Percentiles rank a stretch among this genome's conserved stretches.
phyloP scores from a whole-genome alignment of 306 rosid genomes.

The Abrus precatorius region DNA sequence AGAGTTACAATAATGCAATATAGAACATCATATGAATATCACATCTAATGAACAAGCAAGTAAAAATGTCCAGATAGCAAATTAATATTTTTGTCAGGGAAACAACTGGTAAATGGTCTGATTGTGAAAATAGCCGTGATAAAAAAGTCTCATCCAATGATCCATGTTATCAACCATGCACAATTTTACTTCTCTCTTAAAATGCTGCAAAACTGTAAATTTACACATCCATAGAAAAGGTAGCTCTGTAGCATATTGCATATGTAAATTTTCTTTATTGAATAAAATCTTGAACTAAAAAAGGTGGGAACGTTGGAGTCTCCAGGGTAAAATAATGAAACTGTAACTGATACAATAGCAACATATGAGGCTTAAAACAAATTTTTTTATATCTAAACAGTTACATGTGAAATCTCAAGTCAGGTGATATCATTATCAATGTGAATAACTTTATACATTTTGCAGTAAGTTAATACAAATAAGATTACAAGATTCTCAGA shows the following conservation, averaged over 20 bases:
- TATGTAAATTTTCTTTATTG: constrained; percentile 22
- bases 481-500: constrained; percentile 17
- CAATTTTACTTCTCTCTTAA: constrained; percentile 20
- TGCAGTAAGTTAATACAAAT: constrained; percentile 7
- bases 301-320: constrained; percentile 29
- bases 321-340: constrained; percentile 7
- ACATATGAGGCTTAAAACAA: constrained; percentile 14
- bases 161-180: constrained; percentile 25
- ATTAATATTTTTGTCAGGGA: constrained; percentile 19
- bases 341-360: not conserved
- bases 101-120: constrained; percentile 19
- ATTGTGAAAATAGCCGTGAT: constrained; percentile 21
- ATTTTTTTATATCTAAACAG: constrained; percentile 7
- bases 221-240: constrained; percentile 5
- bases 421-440: not conserved
- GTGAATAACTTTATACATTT: not conserved
- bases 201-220: constrained; percentile 16
- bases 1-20: no score
- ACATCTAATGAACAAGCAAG: constrained; percentile 37
- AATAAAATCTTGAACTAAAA: constrained; percentile 24
- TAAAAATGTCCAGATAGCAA: constrained; percentile 23
- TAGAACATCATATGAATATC: not conserved
- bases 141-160: constrained; percentile 5
- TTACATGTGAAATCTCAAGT: constrained; percentile 28
- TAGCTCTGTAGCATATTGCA: constrained; percentile 19